Conservation (phyloP, 1,284 basidiomycete genomes). For the Papiliotrema laurentii region DNA sequence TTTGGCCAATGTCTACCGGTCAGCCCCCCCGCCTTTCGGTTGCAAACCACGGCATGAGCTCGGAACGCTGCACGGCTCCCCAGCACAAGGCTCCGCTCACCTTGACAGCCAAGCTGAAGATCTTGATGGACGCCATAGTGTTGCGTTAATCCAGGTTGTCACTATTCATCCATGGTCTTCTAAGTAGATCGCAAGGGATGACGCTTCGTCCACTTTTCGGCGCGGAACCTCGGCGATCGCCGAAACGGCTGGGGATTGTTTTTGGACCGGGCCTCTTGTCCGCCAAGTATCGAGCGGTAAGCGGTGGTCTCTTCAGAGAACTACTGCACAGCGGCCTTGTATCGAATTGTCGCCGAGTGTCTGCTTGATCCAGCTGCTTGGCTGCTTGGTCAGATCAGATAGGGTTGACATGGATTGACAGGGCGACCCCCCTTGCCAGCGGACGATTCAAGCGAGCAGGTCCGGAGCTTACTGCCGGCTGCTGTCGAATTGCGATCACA, state of each 20-base stretch:
- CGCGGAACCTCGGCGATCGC: neutral
- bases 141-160: neutral
- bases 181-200: neutral
- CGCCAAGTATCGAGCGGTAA: neutral
- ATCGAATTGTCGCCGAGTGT: no score
- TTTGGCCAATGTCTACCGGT: conserved; percentile 69
- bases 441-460: no score
- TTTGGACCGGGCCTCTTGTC: neutral
- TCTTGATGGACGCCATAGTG: conserved; percentile 64
- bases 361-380: no score
- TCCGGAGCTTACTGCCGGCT: no score
- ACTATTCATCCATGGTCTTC: neutral
- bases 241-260: neutral
- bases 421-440: no score
- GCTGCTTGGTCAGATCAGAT: no score
- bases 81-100: conserved; percentile 49
- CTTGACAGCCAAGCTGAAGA: conserved; percentile 62
- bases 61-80: neutral
- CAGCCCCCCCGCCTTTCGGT: conserved; percentile 3
- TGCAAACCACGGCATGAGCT: neutral
- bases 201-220: conserved; percentile 2
- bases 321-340: no score
- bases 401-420: no score
- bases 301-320: neutral
- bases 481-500: no score